Evolutionary conservation across 202 grass and related monocot genomes (phyloP), one percentile per base, ranked within the genome.

Genomic region (Schoenoplectus triqueter): DNA sequence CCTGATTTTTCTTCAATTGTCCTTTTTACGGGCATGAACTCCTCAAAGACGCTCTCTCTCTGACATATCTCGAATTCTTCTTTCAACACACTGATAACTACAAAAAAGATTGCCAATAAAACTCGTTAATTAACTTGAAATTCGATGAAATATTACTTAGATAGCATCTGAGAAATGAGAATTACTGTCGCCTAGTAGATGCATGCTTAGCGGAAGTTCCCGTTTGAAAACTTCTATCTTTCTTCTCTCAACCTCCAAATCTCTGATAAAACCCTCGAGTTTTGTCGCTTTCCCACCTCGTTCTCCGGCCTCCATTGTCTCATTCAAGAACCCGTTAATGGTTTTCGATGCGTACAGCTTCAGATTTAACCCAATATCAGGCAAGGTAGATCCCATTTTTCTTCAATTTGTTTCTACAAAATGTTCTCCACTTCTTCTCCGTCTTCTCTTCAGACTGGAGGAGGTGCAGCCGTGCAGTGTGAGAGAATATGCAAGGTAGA

Each of bases 141-240:
- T 68, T 68, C 31, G 65, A 45, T 42, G 47, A 22, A 31, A 15
- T 44, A 59, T 9, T 75, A 78, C 4, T 59, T 55, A 2, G 22
- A 56, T 60, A 50, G 14, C 3, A 59, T 4, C 11, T 59, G n/a
- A 79, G 10, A 68, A 86, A 54, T 70, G 85, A 67, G 6, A 81
- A 80, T 61, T 39, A 98, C 96, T 91, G 60, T 91, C 90, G 19
- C 73, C 49, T 47, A 99, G 76, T 82, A 99, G 91, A 88, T 87
- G 87, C 82, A 99, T 89, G 86, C 93, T 90, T 90, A 94, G 87
- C 60, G 96, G 97, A 47, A 99, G 97, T 87, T 99, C 97, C 5
- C 97, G 86, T 0, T 85, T 89, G 76, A 99, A 99, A 41, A 94
- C 97, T 64, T 94, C 92, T 84, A 96, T 99, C 91, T 99, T 99